Percentiles rank a stretch among this genome's conserved stretches.
phyloP scores from a whole-genome alignment of 441 rosid genomes.

The Adansonia grandidieri region DNA sequence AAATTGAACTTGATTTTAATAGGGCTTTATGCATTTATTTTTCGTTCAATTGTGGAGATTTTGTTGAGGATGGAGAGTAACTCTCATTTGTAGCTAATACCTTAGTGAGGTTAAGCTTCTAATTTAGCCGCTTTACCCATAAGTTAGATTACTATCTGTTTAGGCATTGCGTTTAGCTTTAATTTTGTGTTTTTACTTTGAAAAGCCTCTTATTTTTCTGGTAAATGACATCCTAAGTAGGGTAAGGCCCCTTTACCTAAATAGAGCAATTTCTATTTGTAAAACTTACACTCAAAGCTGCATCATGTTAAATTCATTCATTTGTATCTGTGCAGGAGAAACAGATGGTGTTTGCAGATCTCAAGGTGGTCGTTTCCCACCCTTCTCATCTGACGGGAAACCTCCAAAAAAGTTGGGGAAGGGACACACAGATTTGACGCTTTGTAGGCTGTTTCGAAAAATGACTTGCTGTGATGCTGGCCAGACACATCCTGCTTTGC shows the following conservation, averaged over 20 bases:
- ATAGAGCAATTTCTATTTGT: neutral
- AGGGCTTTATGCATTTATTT: neutral
- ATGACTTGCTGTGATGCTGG: slow-evolving; percentile 70
- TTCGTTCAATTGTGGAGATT: too few relatives aligned
- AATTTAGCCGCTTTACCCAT: neutral
- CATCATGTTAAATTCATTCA: neutral
- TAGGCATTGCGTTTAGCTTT: neutral
- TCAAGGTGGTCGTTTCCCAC: slow-evolving; percentile 71
- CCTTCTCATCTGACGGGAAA: slow-evolving; percentile 60
- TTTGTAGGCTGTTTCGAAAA: slow-evolving; percentile 71
- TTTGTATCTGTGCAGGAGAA: slow-evolving; percentile 38
- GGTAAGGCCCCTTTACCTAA: neutral
- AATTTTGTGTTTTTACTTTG: neutral
- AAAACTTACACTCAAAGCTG: neutral
- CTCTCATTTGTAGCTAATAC: neutral
- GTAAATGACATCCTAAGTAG: neutral
- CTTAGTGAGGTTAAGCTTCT: neutral
- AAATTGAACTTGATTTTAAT: slow-evolving; percentile 4
- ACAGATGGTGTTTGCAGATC: slow-evolving; percentile 55
- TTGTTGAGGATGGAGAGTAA: neutral
- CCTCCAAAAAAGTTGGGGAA: slow-evolving; percentile 57
- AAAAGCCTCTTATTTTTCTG: neutral
- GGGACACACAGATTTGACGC: slow-evolving; percentile 65
- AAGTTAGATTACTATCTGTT: neutral
- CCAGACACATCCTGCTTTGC: slow-evolving; percentile 70